A percentile compares a stretch with the other conserved stretches of the same genome.
Conservation (phyloP, 108 stramenopile genomes). For the Nitzschia inconspicua region DNA sequence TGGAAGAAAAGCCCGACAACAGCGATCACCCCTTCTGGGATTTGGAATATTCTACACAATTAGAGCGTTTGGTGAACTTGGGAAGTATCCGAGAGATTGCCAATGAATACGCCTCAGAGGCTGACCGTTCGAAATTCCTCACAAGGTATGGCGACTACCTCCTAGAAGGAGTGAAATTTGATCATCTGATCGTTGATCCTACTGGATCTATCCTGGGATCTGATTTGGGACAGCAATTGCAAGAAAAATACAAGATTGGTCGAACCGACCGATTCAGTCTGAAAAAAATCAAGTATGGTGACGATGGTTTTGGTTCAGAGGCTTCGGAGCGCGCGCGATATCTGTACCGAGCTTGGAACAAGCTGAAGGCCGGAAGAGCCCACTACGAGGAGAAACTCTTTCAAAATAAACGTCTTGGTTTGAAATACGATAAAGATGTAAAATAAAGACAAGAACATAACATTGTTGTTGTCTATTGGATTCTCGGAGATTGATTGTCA, state of each 20-base stretch:
- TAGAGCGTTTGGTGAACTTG: conserved; percentile 63
- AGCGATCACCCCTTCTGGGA: conserved; percentile 48
- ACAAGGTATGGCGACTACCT: conserved; percentile 65
- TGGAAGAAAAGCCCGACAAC: conserved; percentile 5
- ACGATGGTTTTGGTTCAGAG: conserved; percentile 55
- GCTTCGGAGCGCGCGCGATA: conserved; percentile 45
- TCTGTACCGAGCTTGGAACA: conserved; percentile 72
- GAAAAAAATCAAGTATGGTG: conserved; percentile 56
- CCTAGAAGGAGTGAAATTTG: conserved; percentile 72
- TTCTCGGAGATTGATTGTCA: too few relatives aligned
- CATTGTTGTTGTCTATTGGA: too few relatives aligned
- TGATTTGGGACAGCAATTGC: conserved; percentile 41
- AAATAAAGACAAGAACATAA: not conserved
- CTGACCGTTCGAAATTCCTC: conserved; percentile 60
- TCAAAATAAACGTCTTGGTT: conserved; percentile 55
- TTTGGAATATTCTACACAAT: conserved; percentile 51
- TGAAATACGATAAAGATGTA: conserved; percentile 28
- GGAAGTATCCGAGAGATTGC: conserved; percentile 72
- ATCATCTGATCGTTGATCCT: conserved; percentile 75
- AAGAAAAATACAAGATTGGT: conserved; percentile 17
- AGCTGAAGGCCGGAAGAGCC: conserved; percentile 73
- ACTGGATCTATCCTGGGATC: conserved; percentile 61
- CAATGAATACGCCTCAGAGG: conserved; percentile 61
- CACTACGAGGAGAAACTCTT: conserved; percentile 79
- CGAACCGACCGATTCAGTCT: conserved; percentile 49